Conservation (phyloP, 352 stramenopile species). For the Salisapilia sapeloensis region DNA sequence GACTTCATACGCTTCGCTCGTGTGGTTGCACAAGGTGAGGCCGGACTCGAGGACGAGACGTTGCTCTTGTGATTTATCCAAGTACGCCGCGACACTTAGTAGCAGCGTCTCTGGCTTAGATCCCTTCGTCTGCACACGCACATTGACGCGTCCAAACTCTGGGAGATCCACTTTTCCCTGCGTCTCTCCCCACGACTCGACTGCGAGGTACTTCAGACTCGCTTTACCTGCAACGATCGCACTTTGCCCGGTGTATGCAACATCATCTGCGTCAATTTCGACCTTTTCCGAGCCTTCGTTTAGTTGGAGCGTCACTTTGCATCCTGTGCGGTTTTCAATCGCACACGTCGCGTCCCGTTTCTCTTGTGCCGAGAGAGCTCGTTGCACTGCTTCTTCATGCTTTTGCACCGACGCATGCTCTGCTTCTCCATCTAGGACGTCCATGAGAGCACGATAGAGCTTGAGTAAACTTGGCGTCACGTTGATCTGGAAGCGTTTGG, state of each 20-base stretch:
- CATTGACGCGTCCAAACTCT: slow-evolving; percentile 39
- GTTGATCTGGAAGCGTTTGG: slow-evolving; percentile 62
- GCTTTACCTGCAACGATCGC: slow-evolving; percentile 12
- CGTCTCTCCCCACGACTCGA: slow-evolving; percentile 40
- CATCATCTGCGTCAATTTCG: slow-evolving; percentile 24
- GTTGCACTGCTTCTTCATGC: slow-evolving; percentile 41
- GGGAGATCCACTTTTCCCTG: slow-evolving; percentile 18
- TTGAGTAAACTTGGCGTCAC: slow-evolving; percentile 54
- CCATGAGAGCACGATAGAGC: slow-evolving; percentile 58
- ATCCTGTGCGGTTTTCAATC: slow-evolving; percentile 58
- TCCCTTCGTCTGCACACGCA: slow-evolving; percentile 23
- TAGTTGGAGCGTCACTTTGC: slow-evolving; percentile 25
- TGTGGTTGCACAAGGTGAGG: slow-evolving; percentile 68
- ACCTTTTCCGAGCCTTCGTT: slow-evolving; percentile 24
- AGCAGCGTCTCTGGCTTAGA: slow-evolving; percentile 25
- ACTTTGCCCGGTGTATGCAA: slow-evolving; percentile 15
- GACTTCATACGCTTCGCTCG: slow-evolving; percentile 47
- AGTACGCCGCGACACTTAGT: slow-evolving; percentile 41
- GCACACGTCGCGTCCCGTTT: slow-evolving; percentile 29
- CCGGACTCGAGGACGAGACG: slow-evolving; percentile 66
- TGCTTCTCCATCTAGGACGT: slow-evolving; percentile 48
- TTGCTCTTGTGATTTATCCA: slow-evolving; percentile 48
- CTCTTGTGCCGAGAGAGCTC: slow-evolving; percentile 12
- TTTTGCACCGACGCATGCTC: slow-evolving; percentile 39
- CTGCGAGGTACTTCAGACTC: slow-evolving; percentile 24